A percentile compares a stretch with the other conserved stretches of the same genome.
Evolutionary conservation across 2,329 filamentous ascomycete species (phyloP).

Genomic region (Lachnellula willkommii): DNA sequence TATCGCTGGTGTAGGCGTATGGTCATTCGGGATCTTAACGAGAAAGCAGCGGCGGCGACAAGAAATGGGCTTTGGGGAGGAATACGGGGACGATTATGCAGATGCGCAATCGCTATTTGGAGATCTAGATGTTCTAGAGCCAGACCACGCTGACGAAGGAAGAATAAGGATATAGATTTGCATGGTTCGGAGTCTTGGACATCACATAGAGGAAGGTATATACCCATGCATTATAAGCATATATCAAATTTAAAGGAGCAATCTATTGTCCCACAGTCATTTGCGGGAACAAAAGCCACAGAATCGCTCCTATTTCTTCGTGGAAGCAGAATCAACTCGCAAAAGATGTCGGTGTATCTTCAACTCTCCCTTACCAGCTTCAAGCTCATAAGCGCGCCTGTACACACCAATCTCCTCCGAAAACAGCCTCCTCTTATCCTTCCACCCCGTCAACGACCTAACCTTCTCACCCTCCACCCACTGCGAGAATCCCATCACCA

Average conservation of each 20-base stretch:
- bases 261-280: background rate
- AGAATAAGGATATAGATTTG: background rate
- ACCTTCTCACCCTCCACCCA: constrained; percentile 16
- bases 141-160: background rate
- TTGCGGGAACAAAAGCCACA: no score
- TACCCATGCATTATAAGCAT: background rate
- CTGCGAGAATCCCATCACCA: constrained; percentile 14
- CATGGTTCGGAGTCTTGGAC: background rate
- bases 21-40: constrained; percentile 15
- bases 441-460: constrained; percentile 13
- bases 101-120: background rate
- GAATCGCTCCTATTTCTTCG: no score
- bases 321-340: no score
- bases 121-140: background rate
- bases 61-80: constrained; percentile 8
- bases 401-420: constrained; percentile 9
- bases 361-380: background rate
- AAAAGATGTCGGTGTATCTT: background rate
- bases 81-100: constrained; percentile 5
- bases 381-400: constrained; percentile 9
- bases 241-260: background rate
- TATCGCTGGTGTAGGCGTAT: constrained; percentile 15
- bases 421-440: constrained; percentile 13
- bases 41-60: background rate
- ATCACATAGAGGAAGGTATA: background rate